Evolutionary conservation across 257 asterid genomes (phyloP), one percentile per base, ranked within the genome.

Genomic region (Jasminum sambac): DNA sequence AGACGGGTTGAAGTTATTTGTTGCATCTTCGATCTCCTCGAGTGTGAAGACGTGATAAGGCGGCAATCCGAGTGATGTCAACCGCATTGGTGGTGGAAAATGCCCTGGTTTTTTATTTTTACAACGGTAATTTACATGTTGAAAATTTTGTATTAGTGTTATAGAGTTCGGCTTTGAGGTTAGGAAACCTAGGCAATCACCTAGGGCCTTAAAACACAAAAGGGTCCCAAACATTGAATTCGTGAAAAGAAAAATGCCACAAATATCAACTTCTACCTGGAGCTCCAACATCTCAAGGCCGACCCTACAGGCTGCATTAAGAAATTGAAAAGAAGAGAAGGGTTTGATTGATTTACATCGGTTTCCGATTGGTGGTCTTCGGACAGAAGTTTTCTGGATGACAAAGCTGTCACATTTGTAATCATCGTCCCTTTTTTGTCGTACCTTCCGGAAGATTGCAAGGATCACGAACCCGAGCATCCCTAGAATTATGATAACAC

Each of bases 11-110:
- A 95, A 95, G 76, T 83, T 87, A 57, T 85, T 81, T 12, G 99
- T 95, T 8, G 97, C 99, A 1, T 89, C 99, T 77, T 95, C 96
- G 70, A 95, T 83, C 80, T 95, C 99, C 76, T 95, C 99, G 17
- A 89, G 72, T 6, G 98, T 81, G 89, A 88, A 95, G 74, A 95
- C 89, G 13, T 85, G 82, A 78, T 91, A 95, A 24, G 98, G 90
- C 39, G 99, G 99, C 74, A 91, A 84, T 37, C 94, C 95, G 11
- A 88, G 55, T 23, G 96, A 89, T 5, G 79, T 75, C 93, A 91
- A 76, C 84, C 95, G 80, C 95, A 81, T 88, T 61, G 96, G 79
- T 80, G 84, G 86, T 6, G 86, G 84, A 43, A 81, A 83, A 26
- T 85, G 83, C 37, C 93, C 99, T 91, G 60, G 11, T 50, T 50